Base-by-base conservation (phyloP, 73 alveolate species). In the Symbiodinium natans region DNA sequence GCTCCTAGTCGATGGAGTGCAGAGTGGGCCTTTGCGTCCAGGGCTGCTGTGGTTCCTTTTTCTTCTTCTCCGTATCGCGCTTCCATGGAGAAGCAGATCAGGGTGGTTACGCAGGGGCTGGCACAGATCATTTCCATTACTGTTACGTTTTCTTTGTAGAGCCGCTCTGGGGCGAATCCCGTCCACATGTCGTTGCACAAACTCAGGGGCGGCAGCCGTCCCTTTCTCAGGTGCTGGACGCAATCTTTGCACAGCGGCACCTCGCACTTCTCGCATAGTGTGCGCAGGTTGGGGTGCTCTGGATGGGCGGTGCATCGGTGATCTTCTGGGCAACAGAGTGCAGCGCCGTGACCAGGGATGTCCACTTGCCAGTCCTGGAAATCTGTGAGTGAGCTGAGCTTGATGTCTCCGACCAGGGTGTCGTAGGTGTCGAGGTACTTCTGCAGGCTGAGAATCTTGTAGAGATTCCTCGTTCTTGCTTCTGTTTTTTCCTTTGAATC, bases 171-270 rank as follows among this genome's bases (percentile, higher is more conserved):
- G 29, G 84, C 86, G 34, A 63, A 89, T 41, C 96, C 96, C 27
- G 87, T 89, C 96, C 96, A 89, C 96, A 89, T 89, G 96, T 89
- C 96, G 87, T 89, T 89, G 23, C 74, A 84, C 38, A 54, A 43
- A 87, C 96, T 89, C 52, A 89, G 54, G 38, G 96, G 96, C 1
- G 96, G 96, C 19, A 89, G 75, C 34, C 41, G 42, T 1, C 42
- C 87, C 2, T 27, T 52, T 1, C 25, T 0, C 31, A 89, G 96
- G 29, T 89, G 96, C 33, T 39, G 38, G 41, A 2, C 25, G 48
- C 96, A 89, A 2, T 39, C 87, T 2, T n/a, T n/a, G n/a, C n/a
- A n/a, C n/a, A n/a, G n/a, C n/a, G n/a, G n/a, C n/a, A n/a, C 34
- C 86, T 41, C 42, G 39, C 96, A 89, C 25, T 71, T 13, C 80